Conservation (phyloP, 345 rosid genomes). For the Eucalyptus marginata region DNA sequence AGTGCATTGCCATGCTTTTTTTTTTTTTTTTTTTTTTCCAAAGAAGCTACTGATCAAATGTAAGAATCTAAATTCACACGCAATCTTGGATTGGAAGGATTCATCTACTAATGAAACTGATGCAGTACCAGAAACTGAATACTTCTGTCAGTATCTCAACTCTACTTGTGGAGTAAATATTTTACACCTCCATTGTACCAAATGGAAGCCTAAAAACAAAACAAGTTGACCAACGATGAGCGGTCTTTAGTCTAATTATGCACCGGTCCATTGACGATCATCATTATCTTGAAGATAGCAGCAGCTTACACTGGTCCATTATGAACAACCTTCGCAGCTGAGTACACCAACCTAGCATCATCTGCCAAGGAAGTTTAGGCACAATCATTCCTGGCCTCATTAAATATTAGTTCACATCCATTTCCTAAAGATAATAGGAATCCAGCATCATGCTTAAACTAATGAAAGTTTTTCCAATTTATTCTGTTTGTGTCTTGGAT, state of each 20-base stretch:
- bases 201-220: too few species aligned
- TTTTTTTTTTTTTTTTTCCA: too few species aligned
- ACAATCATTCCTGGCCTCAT: background rate
- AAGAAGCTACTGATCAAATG: too few species aligned
- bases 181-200: background rate
- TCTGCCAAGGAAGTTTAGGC: slow-evolving; percentile 15
- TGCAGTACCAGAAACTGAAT: background rate
- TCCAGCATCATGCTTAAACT: background rate
- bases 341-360: slow-evolving; percentile 44
- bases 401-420: background rate
- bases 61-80: too few species aligned
- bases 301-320: too few species aligned
- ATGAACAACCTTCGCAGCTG: slow-evolving; percentile 22
- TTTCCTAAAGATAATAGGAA: background rate
- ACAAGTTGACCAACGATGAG: too few species aligned
- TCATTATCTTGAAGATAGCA: too few species aligned
- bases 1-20: too few species aligned
- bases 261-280: too few species aligned
- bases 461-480: background rate
- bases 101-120: background rate
- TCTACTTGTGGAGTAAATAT: background rate
- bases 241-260: too few species aligned
- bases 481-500: background rate
- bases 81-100: background rate
- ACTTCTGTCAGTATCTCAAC: background rate